Percentiles rank a stretch among this genome's conserved stretches.
Conservation (phyloP, 352 stramenopile genomes). For the Phytophthora kernoviae region DNA sequence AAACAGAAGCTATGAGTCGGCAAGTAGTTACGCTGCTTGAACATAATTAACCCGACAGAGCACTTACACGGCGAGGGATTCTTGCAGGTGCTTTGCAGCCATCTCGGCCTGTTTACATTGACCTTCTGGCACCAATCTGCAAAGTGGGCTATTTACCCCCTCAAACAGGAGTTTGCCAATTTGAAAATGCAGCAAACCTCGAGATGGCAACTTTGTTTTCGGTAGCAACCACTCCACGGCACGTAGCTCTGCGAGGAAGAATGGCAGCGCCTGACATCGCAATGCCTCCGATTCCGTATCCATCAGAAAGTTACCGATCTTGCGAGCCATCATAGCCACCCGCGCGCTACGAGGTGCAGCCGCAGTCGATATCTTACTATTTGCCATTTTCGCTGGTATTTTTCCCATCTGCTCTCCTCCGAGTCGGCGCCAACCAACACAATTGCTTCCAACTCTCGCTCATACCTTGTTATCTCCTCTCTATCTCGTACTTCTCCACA, state of each 20-base stretch:
- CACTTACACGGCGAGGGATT: constrained; percentile 46
- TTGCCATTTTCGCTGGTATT: constrained; percentile 32
- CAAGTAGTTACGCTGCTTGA: neutral
- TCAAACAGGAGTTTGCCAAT: constrained; percentile 46
- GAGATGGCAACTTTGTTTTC: constrained; percentile 38
- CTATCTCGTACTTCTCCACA: constrained; percentile 21
- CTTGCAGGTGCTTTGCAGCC: constrained; percentile 35
- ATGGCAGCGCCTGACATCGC: constrained; percentile 18
- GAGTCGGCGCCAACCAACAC: neutral
- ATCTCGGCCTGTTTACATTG: constrained; percentile 15
- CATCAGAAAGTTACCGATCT: constrained; percentile 47
- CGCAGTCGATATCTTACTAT: constrained; percentile 19
- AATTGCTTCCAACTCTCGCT: constrained; percentile 23
- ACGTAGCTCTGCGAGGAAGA: constrained; percentile 33
- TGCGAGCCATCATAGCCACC: constrained; percentile 33
- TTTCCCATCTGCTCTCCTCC: constrained; percentile 30
- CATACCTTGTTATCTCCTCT: constrained; percentile 8
- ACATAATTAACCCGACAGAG: neutral
- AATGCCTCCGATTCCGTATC: constrained; percentile 11
- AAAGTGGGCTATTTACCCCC: constrained; percentile 1
- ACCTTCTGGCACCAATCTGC: constrained; percentile 1
- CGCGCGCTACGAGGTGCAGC: constrained; percentile 39
- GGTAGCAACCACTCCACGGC: constrained; percentile 53
- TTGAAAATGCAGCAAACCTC: constrained; percentile 50
- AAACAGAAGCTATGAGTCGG: constrained; percentile 7